phyloP scores from a whole-genome alignment of 1,139 yeast genomes.

The Yamadazyma pseudoaaseri region DNA sequence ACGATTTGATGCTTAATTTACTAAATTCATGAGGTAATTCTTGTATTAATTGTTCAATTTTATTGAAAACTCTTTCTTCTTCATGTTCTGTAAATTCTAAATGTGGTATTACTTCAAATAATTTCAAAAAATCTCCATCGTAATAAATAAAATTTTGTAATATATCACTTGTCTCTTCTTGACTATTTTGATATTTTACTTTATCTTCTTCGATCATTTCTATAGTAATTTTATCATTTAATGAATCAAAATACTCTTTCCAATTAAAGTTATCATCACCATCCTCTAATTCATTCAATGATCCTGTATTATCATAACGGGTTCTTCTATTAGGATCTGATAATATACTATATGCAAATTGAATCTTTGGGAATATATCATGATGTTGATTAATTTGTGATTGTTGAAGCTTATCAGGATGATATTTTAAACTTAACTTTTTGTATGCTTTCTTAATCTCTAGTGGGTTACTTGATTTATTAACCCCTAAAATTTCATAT shows the following conservation, averaged over 20 bases:
- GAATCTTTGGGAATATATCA: conserved; percentile 63
- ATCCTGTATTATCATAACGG: conserved; percentile 69
- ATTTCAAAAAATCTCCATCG: conserved; percentile 66
- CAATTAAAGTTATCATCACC: conserved; percentile 51
- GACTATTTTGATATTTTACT: conserved; percentile 58
- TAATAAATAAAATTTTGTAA: conserved; percentile 54
- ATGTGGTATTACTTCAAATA: conserved; percentile 79
- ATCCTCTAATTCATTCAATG: conserved; percentile 44
- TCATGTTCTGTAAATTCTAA: conserved; percentile 62
- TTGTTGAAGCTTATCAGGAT: conserved; percentile 73
- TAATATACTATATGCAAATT: conserved; percentile 72
- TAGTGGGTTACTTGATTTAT: conserved; percentile 40
- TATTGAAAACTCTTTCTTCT: conserved; percentile 56
- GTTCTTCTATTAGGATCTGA: conserved; percentile 56
- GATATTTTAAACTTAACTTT: conserved; percentile 63
- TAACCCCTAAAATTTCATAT: conserved; percentile 55
- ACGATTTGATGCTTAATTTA: conserved; percentile 45
- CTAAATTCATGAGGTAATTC: conserved; percentile 52
- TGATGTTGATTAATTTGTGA: conserved; percentile 15
- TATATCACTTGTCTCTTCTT: conserved; percentile 69
- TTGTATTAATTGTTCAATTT: conserved; percentile 53
- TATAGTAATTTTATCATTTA: conserved; percentile 61
- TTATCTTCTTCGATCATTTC: conserved; percentile 77
- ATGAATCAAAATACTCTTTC: conserved; percentile 62
- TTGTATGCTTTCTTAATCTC: conserved; percentile 74